Evolutionary conservation across 176 grass and related monocot species (phyloP), one percentile per base, ranked within the genome.

Genomic region (Triticum timopheevii): DNA sequence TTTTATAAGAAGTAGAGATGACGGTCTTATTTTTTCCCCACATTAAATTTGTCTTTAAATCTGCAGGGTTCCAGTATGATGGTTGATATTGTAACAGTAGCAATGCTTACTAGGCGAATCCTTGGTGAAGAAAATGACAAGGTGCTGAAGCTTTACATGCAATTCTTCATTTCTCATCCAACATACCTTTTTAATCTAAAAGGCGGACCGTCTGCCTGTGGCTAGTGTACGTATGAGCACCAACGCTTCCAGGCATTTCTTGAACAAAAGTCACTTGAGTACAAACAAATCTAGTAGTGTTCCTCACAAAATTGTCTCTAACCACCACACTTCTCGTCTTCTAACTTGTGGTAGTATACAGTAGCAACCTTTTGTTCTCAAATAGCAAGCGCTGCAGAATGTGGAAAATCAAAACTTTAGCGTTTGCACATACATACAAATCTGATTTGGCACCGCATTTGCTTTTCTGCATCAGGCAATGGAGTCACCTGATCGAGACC

Each of bases 41-140:
- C 30, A 69, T 74, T 84, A 39, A 80, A 63, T 81, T 65, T 84
- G 13, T 9, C 4, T 80, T 50, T 69, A 75, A 63, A 72, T 81
- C 69, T 96, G 49, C 91, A 98, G 97, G 85, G 87, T 15, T 77
- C 97, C 30, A 79, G 76, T 73, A 85, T 94, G 83, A 96, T 98
- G 97, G 72, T 87, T 36, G 92, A 96, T 81, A 85, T 94, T 83
- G 68, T 98, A 45, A 94, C 97, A 66, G 92, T 96, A 36, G 94
- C 94, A 70, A 90, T 98, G 89, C 65, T 98, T 61, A 91, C 87
- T 74, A 86, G 88, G 73, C 83, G 97, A 39, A 94, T 98, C 71
- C 90, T 98, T 90, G 82, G 87, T 78, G 94, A 98, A 96, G 97
- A 98, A 96, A 93, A 90, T 87, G 90, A 94, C 23, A 95, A 90